A percentile compares a stretch with the other conserved stretches of the same genome.
phyloP scores from a whole-genome alignment of 2,329 filamentous ascomycete species.

The Talaromyces islandicus region DNA sequence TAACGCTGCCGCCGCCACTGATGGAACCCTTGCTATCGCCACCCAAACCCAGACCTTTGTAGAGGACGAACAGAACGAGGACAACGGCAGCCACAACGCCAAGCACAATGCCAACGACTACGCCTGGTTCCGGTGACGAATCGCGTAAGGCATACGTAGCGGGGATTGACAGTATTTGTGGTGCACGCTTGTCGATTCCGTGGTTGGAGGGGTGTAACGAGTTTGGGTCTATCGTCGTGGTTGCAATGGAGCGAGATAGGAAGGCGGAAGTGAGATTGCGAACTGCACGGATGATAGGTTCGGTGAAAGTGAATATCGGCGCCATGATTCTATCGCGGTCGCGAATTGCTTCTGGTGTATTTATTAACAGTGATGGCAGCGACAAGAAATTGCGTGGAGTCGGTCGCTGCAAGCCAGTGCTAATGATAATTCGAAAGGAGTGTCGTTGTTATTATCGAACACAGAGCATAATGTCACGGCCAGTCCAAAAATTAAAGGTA shows the following conservation, averaged over 20 bases:
- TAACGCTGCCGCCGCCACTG: conserved; percentile 14
- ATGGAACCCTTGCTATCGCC: conserved; percentile 23
- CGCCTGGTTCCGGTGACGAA: conserved; percentile 49
- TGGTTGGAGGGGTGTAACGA: neutral
- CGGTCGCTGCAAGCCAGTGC: neutral
- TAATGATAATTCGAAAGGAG: neutral
- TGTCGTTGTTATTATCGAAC: neutral
- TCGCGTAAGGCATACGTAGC: conserved; percentile 54
- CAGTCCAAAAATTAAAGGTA: neutral
- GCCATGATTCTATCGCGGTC: conserved; percentile 4
- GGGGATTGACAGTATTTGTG: conserved; percentile 47
- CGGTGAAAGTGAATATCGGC: conserved; percentile 3
- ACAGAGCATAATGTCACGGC: neutral
- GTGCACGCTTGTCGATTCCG: conserved; percentile 1
- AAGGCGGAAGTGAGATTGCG: conserved; percentile 8
- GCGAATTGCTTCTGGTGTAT: neutral
- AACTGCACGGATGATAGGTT: conserved; percentile 3
- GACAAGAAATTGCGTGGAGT: neutral
- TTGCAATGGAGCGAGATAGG: conserved; percentile 4
- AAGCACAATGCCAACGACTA: conserved; percentile 54
- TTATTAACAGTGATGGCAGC: neutral
- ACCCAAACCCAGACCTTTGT: conserved; percentile 43
- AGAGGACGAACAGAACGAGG: conserved; percentile 48
- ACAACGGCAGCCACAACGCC: conserved; percentile 46
- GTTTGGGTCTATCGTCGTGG: neutral